These are phyloP conservation scores for Penicillium riverlandense DNA, from an alignment of 495 filamentous ascomycete genomes.

Conservation along the genomic window DNA sequence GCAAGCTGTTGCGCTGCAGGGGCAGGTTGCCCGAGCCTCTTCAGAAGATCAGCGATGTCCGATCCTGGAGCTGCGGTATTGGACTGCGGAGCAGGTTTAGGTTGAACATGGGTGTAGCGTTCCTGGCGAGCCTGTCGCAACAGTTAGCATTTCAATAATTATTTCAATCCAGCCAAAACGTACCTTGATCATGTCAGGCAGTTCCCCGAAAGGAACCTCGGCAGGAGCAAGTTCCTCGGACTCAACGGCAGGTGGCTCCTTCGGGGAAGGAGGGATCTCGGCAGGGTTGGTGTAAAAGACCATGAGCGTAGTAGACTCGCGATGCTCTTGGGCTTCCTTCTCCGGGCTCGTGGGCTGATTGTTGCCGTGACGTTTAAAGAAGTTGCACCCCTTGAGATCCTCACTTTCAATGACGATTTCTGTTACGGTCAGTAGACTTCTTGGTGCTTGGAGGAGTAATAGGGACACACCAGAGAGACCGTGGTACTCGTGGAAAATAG, in stretches of 20 bases:
- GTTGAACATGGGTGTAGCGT: slow-evolving; percentile 31
- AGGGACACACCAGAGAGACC: slow-evolving; percentile 31
- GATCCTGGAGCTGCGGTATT: slow-evolving; percentile 23
- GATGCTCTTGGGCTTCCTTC: slow-evolving; percentile 58
- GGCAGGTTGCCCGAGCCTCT: slow-evolving; percentile 34
- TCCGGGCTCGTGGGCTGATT: slow-evolving; percentile 55
- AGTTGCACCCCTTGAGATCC: slow-evolving; percentile 42
- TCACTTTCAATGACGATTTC: slow-evolving; percentile 51
- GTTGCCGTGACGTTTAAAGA: slow-evolving; percentile 56
- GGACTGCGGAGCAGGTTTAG: slow-evolving; percentile 25
- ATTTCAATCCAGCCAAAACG: slow-evolving; percentile 3
- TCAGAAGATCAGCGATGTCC: slow-evolving; percentile 41
- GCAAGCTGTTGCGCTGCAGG: slow-evolving; percentile 15
- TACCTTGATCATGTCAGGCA: slow-evolving; percentile 43
- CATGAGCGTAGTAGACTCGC: slow-evolving; percentile 76
- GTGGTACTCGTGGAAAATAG: slow-evolving; percentile 36
- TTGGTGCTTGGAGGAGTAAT: neutral
- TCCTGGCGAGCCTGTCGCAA: slow-evolving; percentile 34
- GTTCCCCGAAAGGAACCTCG: slow-evolving; percentile 39
- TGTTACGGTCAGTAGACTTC: slow-evolving; percentile 20
- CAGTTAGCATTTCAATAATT: slow-evolving; percentile 1
- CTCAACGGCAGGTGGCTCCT: slow-evolving; percentile 54
- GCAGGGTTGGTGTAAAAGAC: slow-evolving; percentile 65
- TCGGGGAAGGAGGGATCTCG: slow-evolving; percentile 71
- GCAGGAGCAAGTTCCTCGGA: slow-evolving; percentile 27